phyloP scores from a whole-genome alignment of 768 basidiomycete species.

The Mycena rosella region DNA sequence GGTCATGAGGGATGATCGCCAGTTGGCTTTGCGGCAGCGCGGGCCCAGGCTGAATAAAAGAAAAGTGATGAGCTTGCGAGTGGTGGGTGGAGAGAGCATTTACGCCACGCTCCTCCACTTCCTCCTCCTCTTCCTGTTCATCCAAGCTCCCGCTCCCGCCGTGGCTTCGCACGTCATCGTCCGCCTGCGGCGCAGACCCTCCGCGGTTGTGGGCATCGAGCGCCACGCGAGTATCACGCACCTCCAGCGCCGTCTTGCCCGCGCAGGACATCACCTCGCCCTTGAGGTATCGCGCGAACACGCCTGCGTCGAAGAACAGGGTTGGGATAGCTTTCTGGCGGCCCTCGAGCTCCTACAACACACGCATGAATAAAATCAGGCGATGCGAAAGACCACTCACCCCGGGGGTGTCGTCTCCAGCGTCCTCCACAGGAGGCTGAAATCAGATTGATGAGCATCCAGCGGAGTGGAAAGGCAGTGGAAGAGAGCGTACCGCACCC shows the following conservation, averaged over 20 bases:
- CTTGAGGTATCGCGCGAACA: not conserved
- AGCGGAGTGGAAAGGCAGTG: not conserved
- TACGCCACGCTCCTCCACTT: no score
- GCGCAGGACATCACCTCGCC: not conserved
- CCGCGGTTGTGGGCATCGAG: not conserved
- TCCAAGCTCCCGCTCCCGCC: no score
- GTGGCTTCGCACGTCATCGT: no score
- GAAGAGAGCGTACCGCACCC: constrained; percentile 1
- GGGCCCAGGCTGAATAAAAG: no score
- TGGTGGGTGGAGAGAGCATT: no score
- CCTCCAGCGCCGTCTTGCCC: not conserved
- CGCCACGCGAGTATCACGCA: not conserved
- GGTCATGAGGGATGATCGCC: no score
- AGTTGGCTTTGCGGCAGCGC: no score
- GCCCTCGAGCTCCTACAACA: constrained; percentile 11
- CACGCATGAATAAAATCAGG: no score
- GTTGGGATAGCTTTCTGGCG: not conserved
- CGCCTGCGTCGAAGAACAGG: not conserved
- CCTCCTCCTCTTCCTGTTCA: no score
- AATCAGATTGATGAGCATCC: not conserved
- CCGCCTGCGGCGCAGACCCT: no score
- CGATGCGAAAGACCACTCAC: not conserved
- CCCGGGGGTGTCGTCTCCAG: not conserved
- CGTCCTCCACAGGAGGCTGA: constrained; percentile 20
- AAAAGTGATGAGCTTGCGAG: no score